These are phyloP conservation scores for Penicillium sp. DNA, from an alignment of 2,329 filamentous ascomycete genomes.

Conservation along the genomic window DNA sequence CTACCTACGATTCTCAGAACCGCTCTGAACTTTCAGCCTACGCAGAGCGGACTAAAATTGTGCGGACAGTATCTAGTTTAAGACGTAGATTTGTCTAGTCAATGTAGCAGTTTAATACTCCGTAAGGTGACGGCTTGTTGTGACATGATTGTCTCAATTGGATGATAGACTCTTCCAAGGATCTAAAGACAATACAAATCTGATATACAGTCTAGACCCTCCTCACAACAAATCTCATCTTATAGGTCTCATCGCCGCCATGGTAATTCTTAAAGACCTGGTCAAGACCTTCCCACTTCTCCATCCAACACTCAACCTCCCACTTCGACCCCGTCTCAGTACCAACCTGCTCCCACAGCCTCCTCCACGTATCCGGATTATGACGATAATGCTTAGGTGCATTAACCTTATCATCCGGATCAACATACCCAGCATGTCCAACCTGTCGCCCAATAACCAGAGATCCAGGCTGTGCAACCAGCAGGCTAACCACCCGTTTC, in stretches of 20 bases:
- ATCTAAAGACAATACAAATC: no score
- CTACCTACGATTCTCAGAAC: slow-evolving; percentile 52
- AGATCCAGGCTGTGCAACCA: slow-evolving; percentile 24
- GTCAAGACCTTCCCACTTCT: slow-evolving; percentile 14
- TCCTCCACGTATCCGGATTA: slow-evolving; percentile 49
- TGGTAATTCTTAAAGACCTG: slow-evolving; percentile 9
- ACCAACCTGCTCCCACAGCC: slow-evolving; percentile 54
- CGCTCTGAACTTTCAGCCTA: slow-evolving; percentile 46
- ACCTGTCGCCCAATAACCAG: slow-evolving; percentile 24
- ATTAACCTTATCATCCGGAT: slow-evolving; percentile 8
- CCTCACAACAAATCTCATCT: slow-evolving; percentile 17
- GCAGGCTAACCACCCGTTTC: slow-evolving; percentile 30
- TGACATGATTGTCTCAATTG: no score
- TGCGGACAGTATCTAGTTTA: slow-evolving; percentile 41
- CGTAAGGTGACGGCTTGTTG: no score
- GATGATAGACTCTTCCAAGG: no score
- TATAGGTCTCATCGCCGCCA: slow-evolving; percentile 12
- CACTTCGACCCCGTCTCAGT: slow-evolving; percentile 48
- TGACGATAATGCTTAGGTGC: slow-evolving; percentile 43
- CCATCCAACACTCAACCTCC: slow-evolving; percentile 35
- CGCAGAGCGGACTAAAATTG: slow-evolving; percentile 55
- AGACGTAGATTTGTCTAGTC: background rate
- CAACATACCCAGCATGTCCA: slow-evolving; percentile 13
- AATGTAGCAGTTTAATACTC: no score
- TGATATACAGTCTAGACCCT: background rate